Evolutionary conservation across 495 filamentous ascomycete species (phyloP).

Genomic region (Trichoderma virens): DNA sequence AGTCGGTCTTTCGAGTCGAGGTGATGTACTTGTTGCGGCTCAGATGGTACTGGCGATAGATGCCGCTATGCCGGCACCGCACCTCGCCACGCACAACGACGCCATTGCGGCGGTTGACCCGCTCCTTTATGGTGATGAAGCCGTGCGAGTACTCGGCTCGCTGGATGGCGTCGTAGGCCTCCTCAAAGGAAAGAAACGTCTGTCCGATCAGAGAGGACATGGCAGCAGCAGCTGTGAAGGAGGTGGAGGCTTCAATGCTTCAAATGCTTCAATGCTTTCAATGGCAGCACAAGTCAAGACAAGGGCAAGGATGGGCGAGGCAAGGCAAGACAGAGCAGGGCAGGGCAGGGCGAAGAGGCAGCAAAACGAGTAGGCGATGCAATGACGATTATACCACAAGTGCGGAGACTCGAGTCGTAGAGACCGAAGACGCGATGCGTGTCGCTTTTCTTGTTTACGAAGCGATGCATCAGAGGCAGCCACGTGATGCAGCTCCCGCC

Average conservation of each 20-base stretch:
- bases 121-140: slow-evolving; percentile 5
- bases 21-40: slow-evolving; percentile 8
- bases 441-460: too few species aligned
- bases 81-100: background rate
- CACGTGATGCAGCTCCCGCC: too few species aligned
- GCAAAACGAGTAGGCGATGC: too few species aligned
- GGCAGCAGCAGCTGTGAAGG: background rate
- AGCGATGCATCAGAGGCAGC: too few species aligned
- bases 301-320: too few species aligned
- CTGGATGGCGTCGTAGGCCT: slow-evolving; percentile 8
- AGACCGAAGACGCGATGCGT: too few species aligned
- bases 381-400: too few species aligned
- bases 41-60: slow-evolving; percentile 5
- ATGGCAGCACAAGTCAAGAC: too few species aligned
- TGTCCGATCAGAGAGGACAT: slow-evolving; percentile 4
- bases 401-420: too few species aligned
- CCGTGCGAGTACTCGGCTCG: background rate
- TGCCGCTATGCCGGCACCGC: slow-evolving; percentile 4
- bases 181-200: background rate
- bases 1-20: background rate
- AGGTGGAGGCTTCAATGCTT: background rate
- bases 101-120: slow-evolving; percentile 5
- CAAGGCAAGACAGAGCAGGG: too few species aligned
- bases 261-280: too few species aligned
- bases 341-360: too few species aligned